Percentiles rank a stretch among this genome's conserved stretches.
Evolutionary conservation across 1,284 basidiomycete genomes (phyloP).

Genomic region (Malassezia slooffiae): DNA sequence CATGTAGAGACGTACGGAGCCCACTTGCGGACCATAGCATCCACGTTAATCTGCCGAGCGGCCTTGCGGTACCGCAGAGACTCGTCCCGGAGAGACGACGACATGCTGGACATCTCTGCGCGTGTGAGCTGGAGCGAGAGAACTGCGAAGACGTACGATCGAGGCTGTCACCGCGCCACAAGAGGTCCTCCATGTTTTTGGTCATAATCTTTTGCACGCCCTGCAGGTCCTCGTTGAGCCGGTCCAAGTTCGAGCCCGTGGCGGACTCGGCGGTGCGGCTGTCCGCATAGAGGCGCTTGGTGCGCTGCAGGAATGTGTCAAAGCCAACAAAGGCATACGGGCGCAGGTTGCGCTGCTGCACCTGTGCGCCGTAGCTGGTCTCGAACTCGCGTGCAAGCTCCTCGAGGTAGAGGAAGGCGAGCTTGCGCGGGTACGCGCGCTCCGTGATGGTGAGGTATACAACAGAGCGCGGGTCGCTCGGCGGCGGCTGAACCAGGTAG

Average conservation of each 20-base stretch:
- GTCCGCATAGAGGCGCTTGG: constrained; percentile 84
- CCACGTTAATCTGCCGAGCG: constrained; percentile 82
- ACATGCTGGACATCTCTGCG: constrained; percentile 75
- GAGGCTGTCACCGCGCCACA: constrained; percentile 93
- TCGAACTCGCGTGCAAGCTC: constrained; percentile 90
- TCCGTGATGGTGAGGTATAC: constrained; percentile 92
- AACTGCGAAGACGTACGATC: constrained; percentile 54
- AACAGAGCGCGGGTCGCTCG: constrained; percentile 50
- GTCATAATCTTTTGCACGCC: constrained; percentile 99
- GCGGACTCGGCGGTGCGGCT: constrained; percentile 72
- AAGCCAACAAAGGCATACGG: constrained; percentile 44
- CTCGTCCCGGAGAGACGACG: constrained; percentile 90
- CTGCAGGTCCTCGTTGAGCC: constrained; percentile 86
- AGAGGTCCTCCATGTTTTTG: constrained; percentile 99
- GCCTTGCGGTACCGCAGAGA: constrained; percentile 95
- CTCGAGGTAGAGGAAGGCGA: constrained; percentile 93
- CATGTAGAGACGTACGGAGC: constrained; percentile 63
- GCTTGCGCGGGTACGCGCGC: constrained; percentile 90
- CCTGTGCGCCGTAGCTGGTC: constrained; percentile 43
- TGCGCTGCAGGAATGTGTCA: constrained; percentile 98
- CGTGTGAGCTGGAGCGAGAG: too few species aligned
- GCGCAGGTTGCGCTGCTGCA: constrained; percentile 33
- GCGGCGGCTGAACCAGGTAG: constrained; percentile 66
- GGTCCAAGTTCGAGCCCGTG: constrained; percentile 60
- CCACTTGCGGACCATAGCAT: constrained; percentile 88